A percentile compares a stretch with the other conserved stretches of the same genome.
Evolutionary conservation across 345 rosid species (phyloP).

Genomic region (rapeseed (Brassica napus)): DNA sequence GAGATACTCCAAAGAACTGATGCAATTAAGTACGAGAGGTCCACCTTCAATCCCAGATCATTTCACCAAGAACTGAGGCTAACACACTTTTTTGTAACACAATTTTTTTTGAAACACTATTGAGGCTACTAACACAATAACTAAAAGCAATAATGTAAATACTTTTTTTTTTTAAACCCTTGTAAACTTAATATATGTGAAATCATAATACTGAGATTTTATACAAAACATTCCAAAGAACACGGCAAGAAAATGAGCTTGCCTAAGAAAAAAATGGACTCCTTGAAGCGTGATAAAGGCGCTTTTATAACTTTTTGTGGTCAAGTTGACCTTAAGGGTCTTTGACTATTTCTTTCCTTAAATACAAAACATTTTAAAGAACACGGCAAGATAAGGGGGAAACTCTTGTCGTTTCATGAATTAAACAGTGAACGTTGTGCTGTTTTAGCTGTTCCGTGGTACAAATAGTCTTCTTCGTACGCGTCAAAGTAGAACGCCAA

Average conservation of each 20-base stretch:
- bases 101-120: too few relatives aligned
- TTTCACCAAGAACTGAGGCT: too few relatives aligned
- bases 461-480: not conserved
- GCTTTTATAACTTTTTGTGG: not conserved
- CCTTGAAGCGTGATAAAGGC: slow-evolving; percentile 10
- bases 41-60: too few relatives aligned
- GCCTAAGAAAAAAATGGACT: not conserved
- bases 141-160: not conserved
- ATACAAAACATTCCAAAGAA: not conserved
- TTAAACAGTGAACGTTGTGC: not conserved
- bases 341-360: not conserved
- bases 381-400: not conserved
- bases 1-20: too few relatives aligned
- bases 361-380: not conserved
- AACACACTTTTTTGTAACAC: not conserved
- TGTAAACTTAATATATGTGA: not conserved
- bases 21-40: too few relatives aligned
- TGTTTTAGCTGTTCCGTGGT: slow-evolving; percentile 5
- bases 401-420: slow-evolving; percentile 11
- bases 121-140: not conserved
- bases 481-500: slow-evolving; percentile 10
- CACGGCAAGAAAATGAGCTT: not conserved
- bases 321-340: not conserved
- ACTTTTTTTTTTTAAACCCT: not conserved
- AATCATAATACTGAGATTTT: not conserved